Percentiles rank a stretch among this genome's conserved stretches.
Evolutionary conservation across 192 early-diverging fungal species (phyloP).

Genomic region (Kappamyces sp.): DNA sequence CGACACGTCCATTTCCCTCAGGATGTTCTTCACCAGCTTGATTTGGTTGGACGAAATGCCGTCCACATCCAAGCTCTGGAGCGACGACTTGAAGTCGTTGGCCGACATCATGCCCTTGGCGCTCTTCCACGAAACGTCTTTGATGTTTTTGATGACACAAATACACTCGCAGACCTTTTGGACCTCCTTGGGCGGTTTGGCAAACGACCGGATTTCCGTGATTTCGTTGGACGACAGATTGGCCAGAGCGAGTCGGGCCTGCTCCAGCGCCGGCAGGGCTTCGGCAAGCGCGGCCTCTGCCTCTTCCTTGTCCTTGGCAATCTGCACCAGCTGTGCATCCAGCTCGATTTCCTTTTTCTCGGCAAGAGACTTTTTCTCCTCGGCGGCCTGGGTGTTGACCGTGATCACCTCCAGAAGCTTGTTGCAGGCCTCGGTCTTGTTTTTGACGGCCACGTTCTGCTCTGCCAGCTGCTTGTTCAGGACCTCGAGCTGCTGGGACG

Average conservation of each 20-base stretch:
- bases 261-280: conserved; percentile 53
- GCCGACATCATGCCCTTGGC: conserved; percentile 60
- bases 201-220: conserved; percentile 57
- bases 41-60: conserved; percentile 47
- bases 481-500: conserved; percentile 51
- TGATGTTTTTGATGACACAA: conserved; percentile 59
- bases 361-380: conserved; percentile 57
- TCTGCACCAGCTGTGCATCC: conserved; percentile 50
- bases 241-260: conserved; percentile 48
- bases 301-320: conserved; percentile 65
- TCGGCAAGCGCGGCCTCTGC: conserved; percentile 56
- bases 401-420: conserved; percentile 60
- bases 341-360: conserved; percentile 52
- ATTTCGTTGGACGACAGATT: conserved; percentile 55
- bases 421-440: conserved; percentile 60
- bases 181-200: conserved; percentile 59
- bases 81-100: conserved; percentile 54
- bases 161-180: conserved; percentile 62
- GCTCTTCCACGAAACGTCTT: conserved; percentile 61
- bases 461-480: conserved; percentile 54
- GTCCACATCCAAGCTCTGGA: conserved; percentile 47
- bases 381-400: conserved; percentile 48
- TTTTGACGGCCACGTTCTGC: conserved; percentile 56
- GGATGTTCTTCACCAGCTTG: conserved; percentile 49
- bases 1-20: conserved; percentile 57